phyloP scores from a whole-genome alignment of 305 asterid species.

The Striga hermonthica region DNA sequence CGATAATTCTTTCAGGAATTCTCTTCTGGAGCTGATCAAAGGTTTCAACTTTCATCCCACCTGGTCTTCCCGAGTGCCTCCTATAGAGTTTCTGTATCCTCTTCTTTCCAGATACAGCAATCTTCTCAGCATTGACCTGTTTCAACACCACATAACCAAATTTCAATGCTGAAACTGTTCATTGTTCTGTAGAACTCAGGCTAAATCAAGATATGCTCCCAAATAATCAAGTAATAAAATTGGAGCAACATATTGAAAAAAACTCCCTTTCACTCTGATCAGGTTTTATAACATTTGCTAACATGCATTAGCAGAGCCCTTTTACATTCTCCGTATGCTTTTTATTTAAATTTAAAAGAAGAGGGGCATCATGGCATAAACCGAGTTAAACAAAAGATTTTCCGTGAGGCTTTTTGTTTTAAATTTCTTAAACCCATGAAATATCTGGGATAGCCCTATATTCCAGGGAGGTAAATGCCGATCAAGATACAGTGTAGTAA shows the following conservation, averaged over 20 bases:
- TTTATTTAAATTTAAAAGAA: neutral
- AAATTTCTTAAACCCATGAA: neutral
- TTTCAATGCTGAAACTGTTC: neutral
- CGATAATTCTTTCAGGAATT: slow-evolving; percentile 90
- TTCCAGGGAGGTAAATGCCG: neutral
- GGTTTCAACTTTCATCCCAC: slow-evolving; percentile 92
- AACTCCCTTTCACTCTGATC: neutral
- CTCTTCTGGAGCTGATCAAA: slow-evolving; percentile 91
- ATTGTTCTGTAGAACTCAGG: neutral
- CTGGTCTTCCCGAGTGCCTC: slow-evolving; percentile 96
- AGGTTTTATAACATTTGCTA: neutral
- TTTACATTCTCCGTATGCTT: neutral
- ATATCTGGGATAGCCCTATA: too few relatives aligned
- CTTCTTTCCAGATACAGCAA: slow-evolving; percentile 91
- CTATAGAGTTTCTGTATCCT: slow-evolving; percentile 78
- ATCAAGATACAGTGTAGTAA: slow-evolving; percentile 11
- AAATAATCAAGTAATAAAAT: neutral
- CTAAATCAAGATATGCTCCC: neutral
- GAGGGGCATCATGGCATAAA: neutral
- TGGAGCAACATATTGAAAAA: neutral
- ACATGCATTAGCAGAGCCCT: slow-evolving; percentile 1
- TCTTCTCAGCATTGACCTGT: slow-evolving; percentile 86
- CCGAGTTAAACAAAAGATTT: neutral
- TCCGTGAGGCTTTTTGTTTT: neutral
- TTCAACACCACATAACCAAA: slow-evolving; percentile 17